Base-by-base conservation (phyloP, 495 filamentous ascomycete genomes). In the Podospora didyma region DNA sequence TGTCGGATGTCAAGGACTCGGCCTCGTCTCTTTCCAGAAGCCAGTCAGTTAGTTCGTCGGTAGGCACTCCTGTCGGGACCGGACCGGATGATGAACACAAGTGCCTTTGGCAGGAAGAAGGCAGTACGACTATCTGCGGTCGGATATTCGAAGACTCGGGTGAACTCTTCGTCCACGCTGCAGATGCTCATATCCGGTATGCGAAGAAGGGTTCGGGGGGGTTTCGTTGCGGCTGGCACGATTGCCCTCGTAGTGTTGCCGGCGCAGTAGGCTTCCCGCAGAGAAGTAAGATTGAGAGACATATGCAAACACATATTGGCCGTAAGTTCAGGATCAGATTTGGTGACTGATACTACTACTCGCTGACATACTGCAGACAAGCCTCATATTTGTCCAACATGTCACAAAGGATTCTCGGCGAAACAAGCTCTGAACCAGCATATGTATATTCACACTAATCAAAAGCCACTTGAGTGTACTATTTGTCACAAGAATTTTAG, bases 341-440 rank as follows among this genome's bases (percentile, higher is more conserved):
- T 19, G 41, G 11, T 41, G 41, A 3, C 22, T 46, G 20, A 23
- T 20, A 10, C 28, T 12, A 62, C 7, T 24, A 41, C 54, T 62
- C 9, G 39, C 39, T 42, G 5, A 42, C 1, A 5, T 42, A 5
- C 1, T 7, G 24, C 35, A 87, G 84, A 79, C 60, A 87, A 87
- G 66, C 79, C 79, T 10, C 76, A 75, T 53, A 73, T 70, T 47
- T 87, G 84, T 59, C 51, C 72, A 16, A 67, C 69, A 35, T 87
- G 84, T 54, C 66, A 76, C 34, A 72, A 80, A 59, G 72, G 73
- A 16, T 86, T 86, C 57, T 84, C 81, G 1, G 79, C 82, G 2
- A 75, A 79, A 34, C 82, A 86, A 58, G 75, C 83, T 6, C 75
- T 86, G 24, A 79, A 79, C 14, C 82, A 86, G 60, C 84, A 87